Conservation (phyloP, 371 early-diverging fungal species). For the Circinella umbellata region DNA sequence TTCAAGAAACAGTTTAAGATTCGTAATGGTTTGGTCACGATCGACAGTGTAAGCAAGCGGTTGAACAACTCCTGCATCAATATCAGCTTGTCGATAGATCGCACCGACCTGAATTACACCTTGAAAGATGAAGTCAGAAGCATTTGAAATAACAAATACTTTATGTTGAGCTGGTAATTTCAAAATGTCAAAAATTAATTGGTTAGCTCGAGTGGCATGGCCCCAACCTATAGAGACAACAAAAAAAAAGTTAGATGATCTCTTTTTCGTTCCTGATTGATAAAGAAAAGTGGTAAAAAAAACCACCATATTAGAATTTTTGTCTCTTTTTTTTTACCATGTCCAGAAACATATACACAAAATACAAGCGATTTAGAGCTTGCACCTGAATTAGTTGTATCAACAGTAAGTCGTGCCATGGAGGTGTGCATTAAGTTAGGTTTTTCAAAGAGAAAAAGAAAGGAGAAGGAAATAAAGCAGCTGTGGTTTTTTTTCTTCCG, state of each 20-base stretch:
- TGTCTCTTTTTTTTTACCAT: constrained; percentile 43
- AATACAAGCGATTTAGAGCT: constrained; percentile 42
- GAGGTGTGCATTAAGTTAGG: background rate
- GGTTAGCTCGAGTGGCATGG: constrained; percentile 71
- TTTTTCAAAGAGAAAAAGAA: constrained; percentile 2
- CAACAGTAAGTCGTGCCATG: constrained; percentile 18
- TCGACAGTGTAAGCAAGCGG: constrained; percentile 77
- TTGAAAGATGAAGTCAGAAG: constrained; percentile 68
- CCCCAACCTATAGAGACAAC: constrained; percentile 59
- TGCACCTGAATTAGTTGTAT: constrained; percentile 3
- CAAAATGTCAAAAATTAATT: constrained; percentile 64
- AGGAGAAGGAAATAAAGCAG: background rate
- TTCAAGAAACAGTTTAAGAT: constrained; percentile 51
- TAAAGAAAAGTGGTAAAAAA: background rate
- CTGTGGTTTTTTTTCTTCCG: no score
- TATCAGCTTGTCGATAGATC: constrained; percentile 61
- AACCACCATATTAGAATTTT: no score
- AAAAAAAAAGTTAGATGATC: background rate
- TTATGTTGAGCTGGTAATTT: constrained; percentile 57
- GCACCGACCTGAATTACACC: constrained; percentile 63
- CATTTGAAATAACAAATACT: constrained; percentile 70
- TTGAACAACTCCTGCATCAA: constrained; percentile 76
- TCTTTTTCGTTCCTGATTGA: background rate
- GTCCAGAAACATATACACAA: constrained; percentile 75
- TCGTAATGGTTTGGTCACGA: constrained; percentile 56